Evolutionary conservation across 768 basidiomycete genomes (phyloP), one percentile per base, ranked within the genome.

Genomic region (Nidularia sp.): DNA sequence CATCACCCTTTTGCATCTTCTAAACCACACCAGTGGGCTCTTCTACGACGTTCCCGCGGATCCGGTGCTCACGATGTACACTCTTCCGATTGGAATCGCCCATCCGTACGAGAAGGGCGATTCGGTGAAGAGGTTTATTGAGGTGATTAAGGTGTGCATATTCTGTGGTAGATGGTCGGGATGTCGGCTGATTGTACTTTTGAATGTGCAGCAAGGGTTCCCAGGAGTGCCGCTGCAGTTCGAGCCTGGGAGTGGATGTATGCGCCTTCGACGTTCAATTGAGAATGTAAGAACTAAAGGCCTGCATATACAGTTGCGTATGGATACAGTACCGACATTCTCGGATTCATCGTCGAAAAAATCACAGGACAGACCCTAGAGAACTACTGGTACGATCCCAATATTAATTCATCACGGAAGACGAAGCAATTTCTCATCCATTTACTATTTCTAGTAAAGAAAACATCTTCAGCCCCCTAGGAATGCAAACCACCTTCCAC

Each of bases 21-120:
- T 71, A 7, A 69, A 66, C 47, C 66, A 67, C 35, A 59, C 66
- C 2, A 68, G 68, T 36, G 70, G 70, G 1, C 34, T 71, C 2
- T 60, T 57, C 32, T 71, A 71, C 45, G 56, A 57, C 50, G 15
- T 46, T 48, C 18, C 57, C 57, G 53, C 51, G 2, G 48, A 54
- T 31, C 49, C 18, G 42, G 33, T 50, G 10, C 25, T 29, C 25
- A 4, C 25, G 25, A 29, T 29, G 25, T 48, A 22, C 39, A 57
- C 49, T 9, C 52, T 68, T 25, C 47, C 50, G 1, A 39, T 45
- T 1, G 58, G 57, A 10, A 70, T 69, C 53, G 45, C 53, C 6
- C 47, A 53, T 7, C 58, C 55, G 1, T 66, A 68, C 45, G 61
- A 55, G 1, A 61, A 66, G 49, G 56, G 63, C 13, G 51, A 61